phyloP scores from a whole-genome alignment of 352 stramenopile genomes.

The Blastocystis sp. region DNA sequence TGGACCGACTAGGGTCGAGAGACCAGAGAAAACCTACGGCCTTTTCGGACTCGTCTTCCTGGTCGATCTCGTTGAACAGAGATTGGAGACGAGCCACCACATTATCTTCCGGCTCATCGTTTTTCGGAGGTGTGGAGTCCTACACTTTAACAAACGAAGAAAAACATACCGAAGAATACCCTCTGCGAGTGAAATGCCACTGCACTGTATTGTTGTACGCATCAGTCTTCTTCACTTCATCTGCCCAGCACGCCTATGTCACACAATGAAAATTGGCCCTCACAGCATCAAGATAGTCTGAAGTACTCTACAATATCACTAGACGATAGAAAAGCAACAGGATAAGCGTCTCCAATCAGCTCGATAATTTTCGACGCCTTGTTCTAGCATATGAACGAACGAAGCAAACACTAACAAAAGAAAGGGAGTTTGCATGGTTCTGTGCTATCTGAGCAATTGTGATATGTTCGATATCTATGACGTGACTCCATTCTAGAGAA shows the following conservation, averaged over 20 bases:
- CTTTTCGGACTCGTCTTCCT: background rate
- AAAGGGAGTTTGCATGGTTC: background rate
- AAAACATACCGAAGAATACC: background rate
- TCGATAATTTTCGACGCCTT: background rate
- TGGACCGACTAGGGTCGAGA: background rate
- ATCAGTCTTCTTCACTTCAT: background rate
- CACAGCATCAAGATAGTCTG: background rate
- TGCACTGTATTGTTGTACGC: constrained; percentile 15
- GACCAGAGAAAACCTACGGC: background rate
- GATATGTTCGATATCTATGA: constrained; percentile 28
- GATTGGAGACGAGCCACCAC: background rate
- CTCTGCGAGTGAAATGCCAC: constrained; percentile 36
- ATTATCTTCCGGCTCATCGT: background rate
- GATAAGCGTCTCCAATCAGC: background rate
- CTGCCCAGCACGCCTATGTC: constrained; percentile 44
- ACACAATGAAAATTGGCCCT: background rate
- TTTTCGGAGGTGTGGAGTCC: background rate
- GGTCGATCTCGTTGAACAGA: constrained; percentile 3
- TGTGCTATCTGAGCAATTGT: constrained; percentile 45
- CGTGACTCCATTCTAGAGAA: background rate
- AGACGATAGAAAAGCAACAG: background rate
- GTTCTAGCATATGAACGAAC: background rate
- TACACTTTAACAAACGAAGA: background rate
- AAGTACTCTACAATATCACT: background rate
- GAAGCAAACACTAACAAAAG: background rate